phyloP scores from a whole-genome alignment of 257 asterid species.

The Gardenia jasminoides region DNA sequence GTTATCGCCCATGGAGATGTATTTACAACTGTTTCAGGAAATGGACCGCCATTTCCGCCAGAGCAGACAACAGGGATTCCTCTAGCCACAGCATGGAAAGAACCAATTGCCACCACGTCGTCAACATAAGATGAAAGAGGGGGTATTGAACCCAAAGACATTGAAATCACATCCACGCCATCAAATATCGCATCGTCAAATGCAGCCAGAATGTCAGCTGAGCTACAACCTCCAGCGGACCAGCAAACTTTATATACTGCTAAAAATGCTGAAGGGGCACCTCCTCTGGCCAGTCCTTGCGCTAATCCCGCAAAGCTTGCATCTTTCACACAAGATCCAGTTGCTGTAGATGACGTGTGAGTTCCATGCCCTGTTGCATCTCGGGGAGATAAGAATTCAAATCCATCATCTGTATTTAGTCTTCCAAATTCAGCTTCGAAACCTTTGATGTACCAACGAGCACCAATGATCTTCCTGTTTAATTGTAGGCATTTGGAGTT shows the following conservation, averaged over 20 bases:
- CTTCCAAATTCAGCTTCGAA: constrained; percentile 34
- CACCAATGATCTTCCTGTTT: constrained; percentile 42
- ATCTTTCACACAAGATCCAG: constrained; percentile 22
- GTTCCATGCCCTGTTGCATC: constrained; percentile 50
- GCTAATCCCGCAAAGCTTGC: constrained; percentile 33
- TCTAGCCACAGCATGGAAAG: constrained; percentile 34
- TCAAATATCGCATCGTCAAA: constrained; percentile 14
- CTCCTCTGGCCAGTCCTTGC: constrained; percentile 36
- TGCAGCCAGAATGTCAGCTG: constrained; percentile 42
- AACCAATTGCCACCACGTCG: constrained; percentile 27
- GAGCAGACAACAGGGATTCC: constrained; percentile 43
- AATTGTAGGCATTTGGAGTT: background rate
- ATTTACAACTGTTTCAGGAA: constrained; percentile 34
- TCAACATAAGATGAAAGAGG: constrained; percentile 27
- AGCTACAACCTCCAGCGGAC: constrained; percentile 36
- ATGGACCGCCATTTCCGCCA: constrained; percentile 35
- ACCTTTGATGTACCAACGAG: constrained; percentile 39
- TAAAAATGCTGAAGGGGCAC: constrained; percentile 35
- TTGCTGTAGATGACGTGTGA: constrained; percentile 40
- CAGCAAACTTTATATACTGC: constrained; percentile 47
- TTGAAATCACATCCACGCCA: constrained; percentile 17
- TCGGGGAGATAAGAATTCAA: constrained; percentile 33
- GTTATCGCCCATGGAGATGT: constrained; percentile 44
- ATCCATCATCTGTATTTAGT: constrained; percentile 17
- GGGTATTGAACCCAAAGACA: constrained; percentile 26